These are phyloP conservation scores for Skeletonema menzelii DNA, from an alignment of 108 stramenopile species.

Conservation along the genomic window DNA sequence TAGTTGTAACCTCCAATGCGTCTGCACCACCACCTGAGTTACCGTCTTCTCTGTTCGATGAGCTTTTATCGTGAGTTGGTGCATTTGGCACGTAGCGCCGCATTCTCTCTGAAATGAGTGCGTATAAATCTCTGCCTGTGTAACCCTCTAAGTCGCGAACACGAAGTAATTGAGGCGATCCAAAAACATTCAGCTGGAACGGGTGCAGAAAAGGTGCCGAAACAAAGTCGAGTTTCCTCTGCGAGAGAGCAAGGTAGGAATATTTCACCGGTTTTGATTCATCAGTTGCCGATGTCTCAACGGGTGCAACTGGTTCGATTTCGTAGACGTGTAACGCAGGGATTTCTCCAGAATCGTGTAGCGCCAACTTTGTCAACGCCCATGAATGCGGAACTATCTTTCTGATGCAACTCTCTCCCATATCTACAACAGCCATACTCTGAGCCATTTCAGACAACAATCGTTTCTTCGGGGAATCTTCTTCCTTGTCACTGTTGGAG, in stretches of 20 bases:
- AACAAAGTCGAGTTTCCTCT: constrained; percentile 68
- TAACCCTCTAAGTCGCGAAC: constrained; percentile 65
- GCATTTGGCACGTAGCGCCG: constrained; percentile 60
- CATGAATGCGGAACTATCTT: constrained; percentile 87
- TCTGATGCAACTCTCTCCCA: constrained; percentile 79
- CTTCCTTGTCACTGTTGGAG: constrained; percentile 15
- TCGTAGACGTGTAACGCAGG: constrained; percentile 78
- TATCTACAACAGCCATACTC: constrained; percentile 84
- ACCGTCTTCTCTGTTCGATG: not conserved
- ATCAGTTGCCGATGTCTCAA: not conserved
- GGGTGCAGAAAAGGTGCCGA: constrained; percentile 78
- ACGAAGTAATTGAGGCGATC: constrained; percentile 78
- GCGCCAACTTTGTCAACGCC: constrained; percentile 68
- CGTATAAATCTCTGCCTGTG: constrained; percentile 80
- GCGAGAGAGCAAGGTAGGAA: constrained; percentile 78
- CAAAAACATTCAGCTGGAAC: constrained; percentile 68
- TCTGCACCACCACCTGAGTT: constrained; percentile 1
- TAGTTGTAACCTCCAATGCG: constrained; percentile 6
- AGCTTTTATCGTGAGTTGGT: constrained; percentile 35
- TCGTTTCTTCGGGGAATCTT: constrained; percentile 14
- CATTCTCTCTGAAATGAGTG: constrained; percentile 67
- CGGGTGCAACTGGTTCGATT: constrained; percentile 52
- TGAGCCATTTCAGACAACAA: constrained; percentile 55
- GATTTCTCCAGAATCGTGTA: constrained; percentile 82
- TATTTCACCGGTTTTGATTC: constrained; percentile 39